phyloP scores from a whole-genome alignment of 2,329 filamentous ascomycete genomes.

The Penicillium sp. region DNA sequence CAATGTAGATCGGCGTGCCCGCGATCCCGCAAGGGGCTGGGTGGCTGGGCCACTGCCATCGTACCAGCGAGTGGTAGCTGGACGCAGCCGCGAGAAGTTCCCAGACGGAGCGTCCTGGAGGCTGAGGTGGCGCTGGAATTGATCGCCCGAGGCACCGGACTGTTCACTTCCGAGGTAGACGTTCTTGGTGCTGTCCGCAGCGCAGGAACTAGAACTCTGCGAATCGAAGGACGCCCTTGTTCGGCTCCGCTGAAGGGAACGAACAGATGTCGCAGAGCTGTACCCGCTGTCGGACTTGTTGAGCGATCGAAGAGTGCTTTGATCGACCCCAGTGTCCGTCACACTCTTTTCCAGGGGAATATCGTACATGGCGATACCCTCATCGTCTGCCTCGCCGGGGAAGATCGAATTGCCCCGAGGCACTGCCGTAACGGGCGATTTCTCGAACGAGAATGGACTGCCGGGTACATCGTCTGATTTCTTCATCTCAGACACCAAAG shows the following conservation, averaged over 20 bases:
- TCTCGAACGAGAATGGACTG: slow-evolving; percentile 38
- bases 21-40: not conserved
- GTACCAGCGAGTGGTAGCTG: slow-evolving; percentile 14
- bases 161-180: slow-evolving; percentile 3
- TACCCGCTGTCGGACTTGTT: slow-evolving; percentile 41
- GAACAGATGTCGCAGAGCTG: slow-evolving; percentile 36
- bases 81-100: slow-evolving; percentile 15
- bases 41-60: slow-evolving; percentile 14
- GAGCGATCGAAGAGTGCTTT: slow-evolving; percentile 23
- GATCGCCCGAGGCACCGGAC: slow-evolving; percentile 1
- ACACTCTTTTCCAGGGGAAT: slow-evolving; percentile 15
- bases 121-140: slow-evolving; percentile 19
- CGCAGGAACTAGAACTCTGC: slow-evolving; percentile 23
- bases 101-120: slow-evolving; percentile 15
- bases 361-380: slow-evolving; percentile 21
- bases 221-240: slow-evolving; percentile 29
- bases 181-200: slow-evolving; percentile 14
- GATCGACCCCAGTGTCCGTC: slow-evolving; percentile 10
- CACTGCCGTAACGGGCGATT: slow-evolving; percentile 26
- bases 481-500: slow-evolving; percentile 13
- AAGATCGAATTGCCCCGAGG: slow-evolving; percentile 11
- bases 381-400: slow-evolving; percentile 21
- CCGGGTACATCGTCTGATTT: slow-evolving; percentile 26
- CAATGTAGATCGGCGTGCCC: slow-evolving; percentile 21
- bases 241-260: slow-evolving; percentile 26